Percentiles rank a stretch among this genome's conserved stretches.
Evolutionary conservation across 805 yeast genomes (phyloP).

Genomic region (fission yeast (Schizosaccharomyces pombe)): DNA sequence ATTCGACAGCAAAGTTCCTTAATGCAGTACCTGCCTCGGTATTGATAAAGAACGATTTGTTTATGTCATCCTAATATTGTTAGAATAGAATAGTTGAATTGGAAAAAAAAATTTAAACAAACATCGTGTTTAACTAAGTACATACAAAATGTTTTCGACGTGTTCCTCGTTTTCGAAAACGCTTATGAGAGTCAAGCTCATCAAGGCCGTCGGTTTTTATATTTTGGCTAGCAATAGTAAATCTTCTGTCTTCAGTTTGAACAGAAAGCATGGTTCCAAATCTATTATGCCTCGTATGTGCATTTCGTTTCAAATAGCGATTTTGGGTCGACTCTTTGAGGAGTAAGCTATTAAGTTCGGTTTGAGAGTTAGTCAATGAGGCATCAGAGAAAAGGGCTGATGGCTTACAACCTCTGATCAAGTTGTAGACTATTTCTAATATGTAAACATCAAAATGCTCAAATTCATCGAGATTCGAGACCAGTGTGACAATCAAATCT

Average conservation of each 20-base stretch:
- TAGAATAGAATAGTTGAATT: too few species aligned
- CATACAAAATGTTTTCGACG: background rate
- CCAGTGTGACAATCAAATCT: conserved; percentile 43
- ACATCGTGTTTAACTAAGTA: too few species aligned
- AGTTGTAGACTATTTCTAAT: conserved; percentile 43
- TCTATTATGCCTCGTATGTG: conserved; percentile 62
- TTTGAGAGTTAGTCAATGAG: conserved; percentile 4
- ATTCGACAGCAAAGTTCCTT: background rate
- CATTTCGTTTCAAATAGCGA: conserved; percentile 22
- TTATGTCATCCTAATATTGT: conserved; percentile 7
- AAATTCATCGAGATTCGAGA: conserved; percentile 38
- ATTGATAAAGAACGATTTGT: conserved; percentile 13
- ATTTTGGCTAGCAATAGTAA: conserved; percentile 53
- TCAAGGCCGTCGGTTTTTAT: conserved; percentile 31
- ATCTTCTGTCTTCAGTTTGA: conserved; percentile 26
- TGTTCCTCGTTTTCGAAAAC: conserved; percentile 23
- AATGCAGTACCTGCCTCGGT: conserved; percentile 5
- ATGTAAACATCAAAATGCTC: conserved; percentile 38
- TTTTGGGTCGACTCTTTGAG: conserved; percentile 35
- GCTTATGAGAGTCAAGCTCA: conserved; percentile 42
- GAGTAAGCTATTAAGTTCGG: conserved; percentile 24
- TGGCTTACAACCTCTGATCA: conserved; percentile 33
- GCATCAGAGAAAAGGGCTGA: conserved; percentile 13
- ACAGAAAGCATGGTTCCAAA: conserved; percentile 71
- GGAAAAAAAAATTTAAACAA: too few species aligned